Evolutionary conservation across 2,329 filamentous ascomycete species (phyloP).

Genomic region (Penicillium sp.): DNA sequence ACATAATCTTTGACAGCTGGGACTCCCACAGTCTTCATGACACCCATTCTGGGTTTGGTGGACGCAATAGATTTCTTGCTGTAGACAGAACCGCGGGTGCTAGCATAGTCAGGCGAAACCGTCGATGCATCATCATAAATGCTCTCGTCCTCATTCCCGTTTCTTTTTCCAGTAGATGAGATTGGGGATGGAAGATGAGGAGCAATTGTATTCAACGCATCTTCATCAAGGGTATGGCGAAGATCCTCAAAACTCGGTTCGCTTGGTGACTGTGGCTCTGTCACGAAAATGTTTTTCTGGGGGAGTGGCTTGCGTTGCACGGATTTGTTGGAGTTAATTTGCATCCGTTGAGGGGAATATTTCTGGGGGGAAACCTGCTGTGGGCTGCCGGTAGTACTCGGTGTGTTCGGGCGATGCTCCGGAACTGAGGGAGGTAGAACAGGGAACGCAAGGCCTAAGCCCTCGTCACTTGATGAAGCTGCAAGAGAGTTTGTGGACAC

Average conservation of each 20-base stretch:
- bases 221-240: conserved; percentile 47
- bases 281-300: conserved; percentile 30
- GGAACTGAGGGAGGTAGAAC: conserved; percentile 24
- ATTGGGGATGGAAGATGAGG: conserved; percentile 31
- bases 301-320: conserved; percentile 56
- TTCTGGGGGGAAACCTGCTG: conserved; percentile 6
- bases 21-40: conserved; percentile 73
- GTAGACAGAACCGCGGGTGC: conserved; percentile 58
- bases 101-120: conserved; percentile 75
- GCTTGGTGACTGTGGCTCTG: conserved; percentile 26
- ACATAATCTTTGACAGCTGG: conserved; percentile 46
- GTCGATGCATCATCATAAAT: conserved; percentile 63
- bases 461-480: conserved; percentile 19
- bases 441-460: conserved; percentile 27
- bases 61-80: conserved; percentile 43
- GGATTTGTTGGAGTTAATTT: conserved; percentile 45
- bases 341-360: conserved; percentile 9
- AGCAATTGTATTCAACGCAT: conserved; percentile 53
- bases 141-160: conserved; percentile 39
- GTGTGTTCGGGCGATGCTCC: conserved; percentile 18
- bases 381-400: conserved; percentile 13
- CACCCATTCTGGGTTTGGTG: conserved; percentile 70
- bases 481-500: conserved; percentile 5
- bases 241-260: conserved; percentile 45
- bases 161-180: conserved; percentile 16